These are phyloP conservation scores for Hypoxylon sp. DNA, from an alignment of 2,329 filamentous ascomycete genomes.

Conservation along the genomic window DNA sequence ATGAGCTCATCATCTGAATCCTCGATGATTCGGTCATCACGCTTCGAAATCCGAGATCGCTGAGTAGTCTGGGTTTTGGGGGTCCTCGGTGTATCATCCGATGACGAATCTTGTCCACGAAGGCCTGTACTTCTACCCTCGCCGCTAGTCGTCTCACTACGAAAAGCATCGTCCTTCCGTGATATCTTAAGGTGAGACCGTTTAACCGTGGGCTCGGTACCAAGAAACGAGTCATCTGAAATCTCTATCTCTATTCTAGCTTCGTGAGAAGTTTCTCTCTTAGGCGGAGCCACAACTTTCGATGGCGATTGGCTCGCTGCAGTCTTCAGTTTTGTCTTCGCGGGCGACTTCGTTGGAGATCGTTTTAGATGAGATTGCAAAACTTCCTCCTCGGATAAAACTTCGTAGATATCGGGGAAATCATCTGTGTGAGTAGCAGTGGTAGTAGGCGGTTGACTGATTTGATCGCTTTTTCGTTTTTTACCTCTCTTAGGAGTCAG, in stretches of 20 bases:
- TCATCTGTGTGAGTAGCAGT: conserved; percentile 57
- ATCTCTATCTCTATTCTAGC: conserved; percentile 27
- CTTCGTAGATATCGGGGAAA: conserved; percentile 69
- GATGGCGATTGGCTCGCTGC: conserved; percentile 41
- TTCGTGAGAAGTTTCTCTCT: conserved; percentile 24
- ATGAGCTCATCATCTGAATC: conserved; percentile 72
- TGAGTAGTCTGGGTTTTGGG: conserved; percentile 44
- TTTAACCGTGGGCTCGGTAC: conserved; percentile 37
- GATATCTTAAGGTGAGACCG: conserved; percentile 49
- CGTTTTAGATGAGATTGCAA: conserved; percentile 54
- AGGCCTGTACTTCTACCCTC: conserved; percentile 18
- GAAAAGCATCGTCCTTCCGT: conserved; percentile 38
- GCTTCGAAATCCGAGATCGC: conserved; percentile 44
- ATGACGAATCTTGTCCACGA: conserved; percentile 38
- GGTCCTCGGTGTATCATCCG: conserved; percentile 41
- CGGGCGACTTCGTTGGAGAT: conserved; percentile 57
- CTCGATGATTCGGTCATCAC: conserved; percentile 62
- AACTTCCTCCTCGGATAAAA: conserved; percentile 54
- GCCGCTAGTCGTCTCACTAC: conserved; percentile 23
- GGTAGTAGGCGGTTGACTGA: conserved; percentile 54
- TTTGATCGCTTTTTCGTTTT: conserved; percentile 69
- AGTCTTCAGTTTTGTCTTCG: conserved; percentile 50
- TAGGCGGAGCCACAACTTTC: conserved; percentile 26
- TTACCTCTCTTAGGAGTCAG: conserved; percentile 58
- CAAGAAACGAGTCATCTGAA: conserved; percentile 28